Percentiles rank a stretch among this genome's conserved stretches.
These are phyloP conservation scores for Suillus subalutaceus DNA, from an alignment of 768 basidiomycete genomes.

Conservation along the genomic window DNA sequence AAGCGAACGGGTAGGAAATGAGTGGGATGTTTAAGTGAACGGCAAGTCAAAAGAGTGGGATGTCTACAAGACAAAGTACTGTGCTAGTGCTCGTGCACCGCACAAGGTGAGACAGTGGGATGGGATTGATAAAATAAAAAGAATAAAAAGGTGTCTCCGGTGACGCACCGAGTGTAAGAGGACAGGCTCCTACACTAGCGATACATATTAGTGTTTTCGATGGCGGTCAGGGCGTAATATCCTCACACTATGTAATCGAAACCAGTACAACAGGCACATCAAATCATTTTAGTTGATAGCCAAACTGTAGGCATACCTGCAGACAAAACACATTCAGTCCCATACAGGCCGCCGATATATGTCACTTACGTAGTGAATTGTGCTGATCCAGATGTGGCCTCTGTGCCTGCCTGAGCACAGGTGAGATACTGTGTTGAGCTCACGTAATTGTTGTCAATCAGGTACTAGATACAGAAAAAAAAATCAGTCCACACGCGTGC, in stretches of 20 bases:
- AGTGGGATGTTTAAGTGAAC: not conserved
- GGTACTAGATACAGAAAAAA: constrained; percentile 41
- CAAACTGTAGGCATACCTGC: constrained; percentile 49
- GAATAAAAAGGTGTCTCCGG: not conserved
- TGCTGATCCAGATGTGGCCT: constrained; percentile 58
- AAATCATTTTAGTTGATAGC: constrained; percentile 41
- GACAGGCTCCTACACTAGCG: not conserved
- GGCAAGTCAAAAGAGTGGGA: not conserved
- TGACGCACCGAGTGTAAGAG: not conserved
- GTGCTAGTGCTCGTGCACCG: not conserved
- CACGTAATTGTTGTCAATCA: constrained; percentile 49
- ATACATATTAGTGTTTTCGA: not conserved
- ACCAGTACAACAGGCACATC: not conserved
- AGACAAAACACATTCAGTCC: not conserved
- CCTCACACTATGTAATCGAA: not conserved
- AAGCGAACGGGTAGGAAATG: not conserved
- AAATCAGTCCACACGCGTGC: not conserved
- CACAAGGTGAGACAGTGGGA: not conserved
- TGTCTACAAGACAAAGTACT: not conserved
- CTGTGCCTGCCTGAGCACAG: constrained; percentile 63
- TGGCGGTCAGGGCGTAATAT: not conserved
- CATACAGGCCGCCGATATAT: not conserved
- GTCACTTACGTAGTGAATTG: constrained; percentile 53
- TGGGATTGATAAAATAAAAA: not conserved
- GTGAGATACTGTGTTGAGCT: constrained; percentile 55